Conservation (phyloP, 208 protist genomes). For the Leishmania tropica region DNA sequence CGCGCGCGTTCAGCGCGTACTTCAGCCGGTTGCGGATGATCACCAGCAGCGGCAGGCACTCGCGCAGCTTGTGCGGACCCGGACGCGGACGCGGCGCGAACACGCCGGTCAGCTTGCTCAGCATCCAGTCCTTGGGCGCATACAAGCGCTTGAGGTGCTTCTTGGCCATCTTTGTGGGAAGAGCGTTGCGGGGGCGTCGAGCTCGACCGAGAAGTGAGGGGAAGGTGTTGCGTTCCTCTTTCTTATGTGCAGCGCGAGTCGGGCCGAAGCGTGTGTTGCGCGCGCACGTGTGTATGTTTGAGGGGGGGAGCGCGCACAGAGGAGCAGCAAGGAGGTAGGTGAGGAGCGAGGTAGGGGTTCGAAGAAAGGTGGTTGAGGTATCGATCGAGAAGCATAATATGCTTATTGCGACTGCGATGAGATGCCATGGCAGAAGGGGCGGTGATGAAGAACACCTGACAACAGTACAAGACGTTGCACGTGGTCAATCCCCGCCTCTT, state of each 20-base stretch:
- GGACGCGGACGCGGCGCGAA: constrained; percentile 97
- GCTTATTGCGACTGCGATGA: not conserved
- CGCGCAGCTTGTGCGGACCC: constrained; percentile 98
- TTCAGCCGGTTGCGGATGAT: constrained; percentile 94
- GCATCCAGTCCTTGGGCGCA: constrained; percentile 99
- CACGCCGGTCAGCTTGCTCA: constrained; percentile 98
- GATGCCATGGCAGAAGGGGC: not conserved
- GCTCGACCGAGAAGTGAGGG: not conserved
- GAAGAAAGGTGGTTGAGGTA: not conserved
- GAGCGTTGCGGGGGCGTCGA: not conserved
- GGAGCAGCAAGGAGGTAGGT: not conserved
- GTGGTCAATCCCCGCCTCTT: not conserved
- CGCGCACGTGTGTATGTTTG: not conserved
- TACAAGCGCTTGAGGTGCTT: constrained; percentile 99
- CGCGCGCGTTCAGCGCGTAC: constrained; percentile 97
- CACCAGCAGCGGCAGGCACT: constrained; percentile 85
- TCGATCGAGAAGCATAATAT: not conserved
- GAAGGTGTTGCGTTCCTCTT: not conserved
- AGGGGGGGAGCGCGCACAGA: not conserved
- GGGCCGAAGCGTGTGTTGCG: not conserved
- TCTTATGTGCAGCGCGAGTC: not conserved
- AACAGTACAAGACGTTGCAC: not conserved
- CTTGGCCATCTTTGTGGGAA: constrained; percentile 89
- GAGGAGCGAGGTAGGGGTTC: not conserved
- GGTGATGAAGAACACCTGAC: not conserved